phyloP scores from a whole-genome alignment of 305 asterid genomes.

The Nicotiana rustica region DNA sequence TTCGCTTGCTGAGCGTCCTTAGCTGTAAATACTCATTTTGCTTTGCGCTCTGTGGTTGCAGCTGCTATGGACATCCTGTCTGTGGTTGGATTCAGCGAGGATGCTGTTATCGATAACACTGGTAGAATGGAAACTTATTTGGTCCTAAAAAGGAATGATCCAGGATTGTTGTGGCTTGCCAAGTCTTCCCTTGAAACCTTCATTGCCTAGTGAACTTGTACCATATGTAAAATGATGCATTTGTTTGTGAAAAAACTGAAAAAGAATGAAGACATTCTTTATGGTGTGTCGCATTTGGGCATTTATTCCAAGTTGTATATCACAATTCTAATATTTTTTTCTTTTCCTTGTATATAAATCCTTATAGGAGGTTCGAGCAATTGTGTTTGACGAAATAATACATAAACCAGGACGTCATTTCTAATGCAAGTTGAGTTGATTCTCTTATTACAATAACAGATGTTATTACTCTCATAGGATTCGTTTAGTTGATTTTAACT shows the following conservation, averaged over 20 bases:
- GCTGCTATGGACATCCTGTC: constrained; percentile 79
- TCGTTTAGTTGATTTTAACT: background rate
- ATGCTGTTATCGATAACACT: constrained; percentile 47
- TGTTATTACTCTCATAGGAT: background rate
- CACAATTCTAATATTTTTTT: background rate
- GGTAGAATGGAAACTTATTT: constrained; percentile 64
- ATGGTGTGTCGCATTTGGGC: background rate
- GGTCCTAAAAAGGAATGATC: constrained; percentile 79
- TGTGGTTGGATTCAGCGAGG: constrained; percentile 77
- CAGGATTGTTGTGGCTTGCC: constrained; percentile 91
- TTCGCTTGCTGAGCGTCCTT: background rate
- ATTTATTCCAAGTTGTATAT: background rate
- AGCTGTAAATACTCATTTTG: background rate
- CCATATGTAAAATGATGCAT: constrained; percentile 2
- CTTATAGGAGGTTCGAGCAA: background rate
- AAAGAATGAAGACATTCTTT: constrained; percentile 11
- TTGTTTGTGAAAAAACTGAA: background rate
- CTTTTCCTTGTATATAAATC: background rate
- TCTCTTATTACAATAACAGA: background rate
- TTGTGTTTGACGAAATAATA: background rate
- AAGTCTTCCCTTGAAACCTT: constrained; percentile 70
- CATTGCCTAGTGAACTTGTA: constrained; percentile 34
- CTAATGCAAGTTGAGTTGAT: background rate
- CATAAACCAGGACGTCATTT: background rate
- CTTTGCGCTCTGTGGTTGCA: constrained; percentile 43